Percentiles rank a stretch among this genome's conserved stretches.
phyloP scores from a whole-genome alignment of 2,329 filamentous ascomycete species.

The Ophiostoma australiae region DNA sequence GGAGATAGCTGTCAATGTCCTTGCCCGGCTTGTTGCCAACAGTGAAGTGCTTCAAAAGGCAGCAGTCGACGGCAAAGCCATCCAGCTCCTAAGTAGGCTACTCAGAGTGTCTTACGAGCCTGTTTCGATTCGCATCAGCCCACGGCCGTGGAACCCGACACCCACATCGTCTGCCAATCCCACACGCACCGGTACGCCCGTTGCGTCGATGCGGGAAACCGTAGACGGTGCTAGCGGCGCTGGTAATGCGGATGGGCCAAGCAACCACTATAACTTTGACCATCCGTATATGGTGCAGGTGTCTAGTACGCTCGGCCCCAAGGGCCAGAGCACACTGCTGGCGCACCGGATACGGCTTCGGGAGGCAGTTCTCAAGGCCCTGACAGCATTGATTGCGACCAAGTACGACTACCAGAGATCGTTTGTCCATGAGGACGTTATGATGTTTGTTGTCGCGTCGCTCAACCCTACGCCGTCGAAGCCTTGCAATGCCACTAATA shows the following conservation, averaged over 20 bases:
- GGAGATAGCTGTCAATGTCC: conserved; percentile 67
- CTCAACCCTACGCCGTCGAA: conserved; percentile 55
- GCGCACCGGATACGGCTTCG: conserved; percentile 71
- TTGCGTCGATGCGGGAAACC: conserved; percentile 17
- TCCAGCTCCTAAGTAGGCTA: conserved; percentile 45
- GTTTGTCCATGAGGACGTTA: conserved; percentile 74
- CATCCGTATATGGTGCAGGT: conserved; percentile 32
- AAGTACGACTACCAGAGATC: conserved; percentile 80
- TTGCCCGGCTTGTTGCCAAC: conserved; percentile 74
- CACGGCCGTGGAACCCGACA: conserved; percentile 38
- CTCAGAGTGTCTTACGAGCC: conserved; percentile 50
- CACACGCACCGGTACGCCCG: conserved; percentile 11
- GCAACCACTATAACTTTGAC: conserved; percentile 10
- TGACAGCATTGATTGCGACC: conserved; percentile 75
- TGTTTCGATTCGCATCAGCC: conserved; percentile 33
- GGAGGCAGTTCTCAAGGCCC: conserved; percentile 68
- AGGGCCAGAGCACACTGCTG: conserved; percentile 55
- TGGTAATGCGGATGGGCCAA: neutral
- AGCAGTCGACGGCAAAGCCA: conserved; percentile 61
- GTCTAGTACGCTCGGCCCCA: conserved; percentile 47
- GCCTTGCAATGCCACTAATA: conserved; percentile 37
- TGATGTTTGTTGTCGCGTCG: conserved; percentile 79
- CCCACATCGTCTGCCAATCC: conserved; percentile 26
- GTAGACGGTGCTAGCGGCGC: neutral
- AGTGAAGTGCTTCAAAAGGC: conserved; percentile 75